phyloP scores from a whole-genome alignment of 768 basidiomycete genomes.

The Podaxis carcinomalis region DNA sequence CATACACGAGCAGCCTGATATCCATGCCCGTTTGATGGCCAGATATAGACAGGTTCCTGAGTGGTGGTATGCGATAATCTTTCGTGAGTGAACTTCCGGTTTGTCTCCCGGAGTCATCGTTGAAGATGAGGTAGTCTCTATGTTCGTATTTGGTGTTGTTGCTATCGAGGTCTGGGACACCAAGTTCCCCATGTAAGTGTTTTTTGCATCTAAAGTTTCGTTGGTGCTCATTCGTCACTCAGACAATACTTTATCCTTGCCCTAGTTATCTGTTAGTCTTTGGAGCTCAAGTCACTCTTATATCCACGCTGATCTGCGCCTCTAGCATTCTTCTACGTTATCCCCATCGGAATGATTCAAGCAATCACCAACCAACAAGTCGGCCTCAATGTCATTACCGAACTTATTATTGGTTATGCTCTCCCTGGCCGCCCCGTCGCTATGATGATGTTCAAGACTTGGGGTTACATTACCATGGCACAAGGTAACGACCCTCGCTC shows the following conservation, averaged over 20 bases:
- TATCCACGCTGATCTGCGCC: background rate
- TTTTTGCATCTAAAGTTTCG: conserved; percentile 5
- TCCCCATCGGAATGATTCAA: conserved; percentile 64
- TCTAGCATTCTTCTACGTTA: conserved; percentile 56
- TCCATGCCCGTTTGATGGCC: conserved; percentile 81
- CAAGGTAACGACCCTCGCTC: conserved; percentile 31
- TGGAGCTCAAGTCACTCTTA: background rate
- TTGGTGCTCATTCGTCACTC: background rate
- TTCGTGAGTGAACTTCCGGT: conserved; percentile 37
- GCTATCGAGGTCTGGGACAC: conserved; percentile 74
- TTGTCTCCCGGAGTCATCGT: conserved; percentile 13
- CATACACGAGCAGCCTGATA: conserved; percentile 76
- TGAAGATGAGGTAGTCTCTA: conserved; percentile 31
- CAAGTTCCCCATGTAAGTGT: conserved; percentile 63
- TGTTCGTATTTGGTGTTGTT: conserved; percentile 67
- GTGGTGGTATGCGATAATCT: conserved; percentile 79
- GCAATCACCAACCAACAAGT: conserved; percentile 82
- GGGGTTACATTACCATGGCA: conserved; percentile 68
- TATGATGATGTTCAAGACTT: conserved; percentile 86
- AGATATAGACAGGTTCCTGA: conserved; percentile 72
- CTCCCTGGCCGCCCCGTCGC: conserved; percentile 76
- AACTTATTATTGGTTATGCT: conserved; percentile 76
- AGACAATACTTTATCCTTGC: conserved; percentile 61
- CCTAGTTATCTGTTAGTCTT: conserved; percentile 47
- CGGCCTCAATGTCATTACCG: conserved; percentile 71